Conservation (phyloP, 805 yeast species). For the Ogataea paradorogensis region DNA sequence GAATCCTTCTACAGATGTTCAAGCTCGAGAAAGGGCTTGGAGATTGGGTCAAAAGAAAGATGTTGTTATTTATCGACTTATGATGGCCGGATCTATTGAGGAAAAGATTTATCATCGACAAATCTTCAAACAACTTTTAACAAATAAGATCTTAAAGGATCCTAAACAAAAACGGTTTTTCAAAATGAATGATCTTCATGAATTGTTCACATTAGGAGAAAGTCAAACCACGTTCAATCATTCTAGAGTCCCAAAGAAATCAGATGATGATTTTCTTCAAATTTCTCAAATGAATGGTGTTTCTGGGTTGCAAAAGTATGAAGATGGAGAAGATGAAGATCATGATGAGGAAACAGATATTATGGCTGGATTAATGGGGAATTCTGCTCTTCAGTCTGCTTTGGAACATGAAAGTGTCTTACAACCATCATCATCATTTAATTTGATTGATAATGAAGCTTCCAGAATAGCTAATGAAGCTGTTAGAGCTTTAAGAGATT, state of each 20-base stretch:
- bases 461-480: conserved; percentile 60
- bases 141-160: conserved; percentile 90
- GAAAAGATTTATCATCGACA: conserved; percentile 97
- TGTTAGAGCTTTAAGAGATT: conserved; percentile 54
- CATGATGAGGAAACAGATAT: conserved; percentile 56
- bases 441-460: conserved; percentile 63
- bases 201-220: conserved; percentile 81
- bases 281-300: conserved; percentile 71
- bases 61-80: conserved; percentile 83
- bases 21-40: conserved; percentile 97
- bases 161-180: conserved; percentile 93
- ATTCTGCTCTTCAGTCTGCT: conserved; percentile 67
- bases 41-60: conserved; percentile 91
- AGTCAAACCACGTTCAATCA: conserved; percentile 64
- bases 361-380: conserved; percentile 68
- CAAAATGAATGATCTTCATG: conserved; percentile 88
- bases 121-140: conserved; percentile 89
- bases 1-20: conserved; percentile 97
- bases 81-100: conserved; percentile 94
- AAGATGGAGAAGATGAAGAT: conserved; percentile 46
- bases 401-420: conserved; percentile 77
- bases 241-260: conserved; percentile 39
- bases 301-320: conserved; percentile 63
- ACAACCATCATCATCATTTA: conserved; percentile 43
- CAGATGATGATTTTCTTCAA: conserved; percentile 62